A percentile compares a stretch with the other conserved stretches of the same genome.
These are phyloP conservation scores for Oryza meyeriana DNA, from an alignment of 176 grass and related monocot genomes.

Conservation along the genomic window DNA sequence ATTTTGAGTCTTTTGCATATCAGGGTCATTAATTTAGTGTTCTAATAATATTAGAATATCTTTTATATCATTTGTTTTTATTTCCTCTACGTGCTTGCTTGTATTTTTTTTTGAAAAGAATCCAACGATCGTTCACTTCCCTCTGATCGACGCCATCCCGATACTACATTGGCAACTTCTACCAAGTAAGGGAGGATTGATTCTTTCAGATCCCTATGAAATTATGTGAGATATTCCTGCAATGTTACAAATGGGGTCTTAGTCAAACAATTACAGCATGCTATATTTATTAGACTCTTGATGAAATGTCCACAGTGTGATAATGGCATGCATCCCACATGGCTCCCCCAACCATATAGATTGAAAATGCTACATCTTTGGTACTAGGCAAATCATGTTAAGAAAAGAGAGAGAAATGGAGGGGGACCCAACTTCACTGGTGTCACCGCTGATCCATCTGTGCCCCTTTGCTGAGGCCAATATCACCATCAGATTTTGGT, in stretches of 20 bases:
- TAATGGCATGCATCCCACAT: not conserved
- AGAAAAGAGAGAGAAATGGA: not conserved
- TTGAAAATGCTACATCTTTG: not conserved
- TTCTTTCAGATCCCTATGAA: not conserved
- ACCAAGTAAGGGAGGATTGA: not conserved
- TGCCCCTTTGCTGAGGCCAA: slow-evolving; percentile 1
- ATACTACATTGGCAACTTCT: not conserved
- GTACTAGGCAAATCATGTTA: slow-evolving; percentile 9
- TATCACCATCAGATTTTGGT: slow-evolving; percentile 31
- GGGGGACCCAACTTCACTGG: not conserved
- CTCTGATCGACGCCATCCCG: too few relatives aligned
- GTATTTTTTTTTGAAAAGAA: too few relatives aligned
- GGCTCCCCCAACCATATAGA: not conserved
- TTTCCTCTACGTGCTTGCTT: too few relatives aligned
- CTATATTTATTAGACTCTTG: not conserved
- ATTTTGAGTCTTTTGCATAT: too few relatives aligned
- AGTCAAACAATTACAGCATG: not conserved
- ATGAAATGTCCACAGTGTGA: not conserved
- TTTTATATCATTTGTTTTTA: too few relatives aligned
- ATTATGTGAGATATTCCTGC: not conserved
- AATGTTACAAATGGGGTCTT: not conserved
- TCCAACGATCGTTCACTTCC: too few relatives aligned
- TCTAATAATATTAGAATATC: too few relatives aligned
- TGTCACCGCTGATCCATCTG: slow-evolving; percentile 2
- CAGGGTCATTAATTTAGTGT: too few relatives aligned